Percentiles rank a stretch among this genome's conserved stretches.
Evolutionary conservation across 495 filamentous ascomycete species (phyloP).

Genomic region (Talaromyces proteolyticus): DNA sequence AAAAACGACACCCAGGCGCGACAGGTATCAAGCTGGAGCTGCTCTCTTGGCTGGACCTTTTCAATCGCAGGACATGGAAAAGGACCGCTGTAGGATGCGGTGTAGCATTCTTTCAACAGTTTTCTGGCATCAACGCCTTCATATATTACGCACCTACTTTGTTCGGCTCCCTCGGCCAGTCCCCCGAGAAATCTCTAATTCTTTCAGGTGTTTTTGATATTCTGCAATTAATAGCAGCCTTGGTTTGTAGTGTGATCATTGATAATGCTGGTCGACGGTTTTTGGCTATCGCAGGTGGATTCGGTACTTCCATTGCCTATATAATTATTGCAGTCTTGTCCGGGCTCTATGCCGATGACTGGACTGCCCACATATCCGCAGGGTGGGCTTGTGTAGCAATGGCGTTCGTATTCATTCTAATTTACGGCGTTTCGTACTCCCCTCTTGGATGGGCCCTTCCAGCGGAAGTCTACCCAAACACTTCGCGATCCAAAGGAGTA

Average conservation of each 20-base stretch:
- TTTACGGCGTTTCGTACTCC: slow-evolving; percentile 13
- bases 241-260: slow-evolving; percentile 12
- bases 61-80: background rate
- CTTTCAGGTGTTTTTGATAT: slow-evolving; percentile 22
- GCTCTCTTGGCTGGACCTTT: background rate
- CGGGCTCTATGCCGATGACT: slow-evolving; percentile 11
- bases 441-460: slow-evolving; percentile 17
- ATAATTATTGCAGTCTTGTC: slow-evolving; percentile 17
- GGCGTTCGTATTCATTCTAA: slow-evolving; percentile 10
- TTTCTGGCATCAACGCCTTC: slow-evolving; percentile 23
- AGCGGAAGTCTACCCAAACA: slow-evolving; percentile 17
- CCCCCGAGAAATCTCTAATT: slow-evolving; percentile 15
- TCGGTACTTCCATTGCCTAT: slow-evolving; percentile 13
- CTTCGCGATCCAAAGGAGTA: slow-evolving; percentile 15
- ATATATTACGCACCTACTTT: slow-evolving; percentile 26
- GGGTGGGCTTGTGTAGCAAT: slow-evolving; percentile 17
- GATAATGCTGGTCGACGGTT: slow-evolving; percentile 16
- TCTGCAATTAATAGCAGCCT: slow-evolving; percentile 13
- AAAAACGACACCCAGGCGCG: slow-evolving; percentile 8
- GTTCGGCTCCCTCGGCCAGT: slow-evolving; percentile 17
- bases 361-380: slow-evolving; percentile 11
- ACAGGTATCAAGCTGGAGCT: background rate
- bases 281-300: slow-evolving; percentile 15
- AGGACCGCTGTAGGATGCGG: background rate
- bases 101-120: slow-evolving; percentile 8